Conservation (phyloP, 306 rosid species). For the Vigna mungo region DNA sequence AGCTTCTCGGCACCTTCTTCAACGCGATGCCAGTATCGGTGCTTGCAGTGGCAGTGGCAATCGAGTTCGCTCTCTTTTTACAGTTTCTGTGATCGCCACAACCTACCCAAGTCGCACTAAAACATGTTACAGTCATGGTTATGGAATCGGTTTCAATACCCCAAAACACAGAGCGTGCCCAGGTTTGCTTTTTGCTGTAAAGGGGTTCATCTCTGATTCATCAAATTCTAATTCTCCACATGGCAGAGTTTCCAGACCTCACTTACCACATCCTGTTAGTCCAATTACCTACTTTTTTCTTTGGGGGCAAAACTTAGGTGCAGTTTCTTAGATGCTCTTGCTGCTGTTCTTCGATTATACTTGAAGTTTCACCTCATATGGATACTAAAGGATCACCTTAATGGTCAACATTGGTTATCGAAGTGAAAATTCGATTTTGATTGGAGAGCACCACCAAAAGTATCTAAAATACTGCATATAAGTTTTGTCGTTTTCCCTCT, state of each 20-base stretch:
- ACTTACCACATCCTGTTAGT: slow-evolving; percentile 48
- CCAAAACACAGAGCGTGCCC: slow-evolving; percentile 40
- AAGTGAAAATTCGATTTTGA: not conserved
- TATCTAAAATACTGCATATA: not conserved
- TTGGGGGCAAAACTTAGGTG: not conserved
- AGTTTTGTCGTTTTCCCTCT: not conserved
- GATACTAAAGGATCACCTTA: no score
- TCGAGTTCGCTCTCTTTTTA: slow-evolving; percentile 43
- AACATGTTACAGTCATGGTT: slow-evolving; percentile 19
- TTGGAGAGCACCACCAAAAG: not conserved
- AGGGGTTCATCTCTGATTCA: slow-evolving; percentile 56
- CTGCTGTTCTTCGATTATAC: not conserved
- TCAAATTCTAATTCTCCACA: slow-evolving; percentile 39
- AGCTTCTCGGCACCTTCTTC: slow-evolving; percentile 56
- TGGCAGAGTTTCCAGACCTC: slow-evolving; percentile 45
- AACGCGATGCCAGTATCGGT: slow-evolving; percentile 43
- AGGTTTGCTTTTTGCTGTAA: slow-evolving; percentile 41
- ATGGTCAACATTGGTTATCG: not conserved
- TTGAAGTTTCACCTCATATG: not conserved
- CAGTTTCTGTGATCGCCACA: slow-evolving; percentile 40
- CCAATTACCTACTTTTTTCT: slow-evolving; percentile 23
- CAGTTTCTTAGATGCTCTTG: not conserved
- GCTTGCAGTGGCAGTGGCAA: slow-evolving; percentile 26
- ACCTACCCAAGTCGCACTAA: slow-evolving; percentile 19
- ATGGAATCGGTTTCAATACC: slow-evolving; percentile 32